Percentiles rank a stretch among this genome's conserved stretches.
Conservation (phyloP, 257 asterid species). For the Solanum okadae region DNA sequence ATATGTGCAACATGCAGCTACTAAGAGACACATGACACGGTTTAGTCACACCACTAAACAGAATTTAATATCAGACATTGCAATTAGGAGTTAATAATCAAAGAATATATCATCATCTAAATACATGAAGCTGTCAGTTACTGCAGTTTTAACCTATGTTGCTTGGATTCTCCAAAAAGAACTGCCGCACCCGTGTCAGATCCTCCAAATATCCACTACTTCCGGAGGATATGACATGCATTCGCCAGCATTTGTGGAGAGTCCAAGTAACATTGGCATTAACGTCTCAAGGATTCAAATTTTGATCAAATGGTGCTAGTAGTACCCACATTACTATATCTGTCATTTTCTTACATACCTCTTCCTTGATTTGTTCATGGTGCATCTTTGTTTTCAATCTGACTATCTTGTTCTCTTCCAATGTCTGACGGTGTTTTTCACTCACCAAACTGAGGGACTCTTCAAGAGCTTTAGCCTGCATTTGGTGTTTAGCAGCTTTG, state of each 20-base stretch:
- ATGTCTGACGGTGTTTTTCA: background rate
- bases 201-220: background rate
- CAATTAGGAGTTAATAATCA: background rate
- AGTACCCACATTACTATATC: background rate
- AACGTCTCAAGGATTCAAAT: background rate
- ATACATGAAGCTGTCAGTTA: background rate
- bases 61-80: background rate
- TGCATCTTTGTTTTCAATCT: background rate
- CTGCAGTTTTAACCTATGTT: background rate
- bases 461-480: background rate
- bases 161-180: background rate
- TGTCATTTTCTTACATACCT: background rate
- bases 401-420: background rate
- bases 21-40: background rate
- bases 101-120: background rate
- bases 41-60: background rate
- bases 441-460: background rate
- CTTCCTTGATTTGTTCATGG: background rate
- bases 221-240: background rate
- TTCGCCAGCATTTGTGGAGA: background rate
- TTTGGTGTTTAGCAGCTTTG: background rate
- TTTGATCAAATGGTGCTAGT: background rate
- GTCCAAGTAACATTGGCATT: background rate
- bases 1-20: background rate
- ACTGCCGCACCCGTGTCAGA: background rate